Base-by-base conservation (phyloP, 2,329 filamentous ascomycete genomes). In the Zymoseptoria ardabiliae region DNA sequence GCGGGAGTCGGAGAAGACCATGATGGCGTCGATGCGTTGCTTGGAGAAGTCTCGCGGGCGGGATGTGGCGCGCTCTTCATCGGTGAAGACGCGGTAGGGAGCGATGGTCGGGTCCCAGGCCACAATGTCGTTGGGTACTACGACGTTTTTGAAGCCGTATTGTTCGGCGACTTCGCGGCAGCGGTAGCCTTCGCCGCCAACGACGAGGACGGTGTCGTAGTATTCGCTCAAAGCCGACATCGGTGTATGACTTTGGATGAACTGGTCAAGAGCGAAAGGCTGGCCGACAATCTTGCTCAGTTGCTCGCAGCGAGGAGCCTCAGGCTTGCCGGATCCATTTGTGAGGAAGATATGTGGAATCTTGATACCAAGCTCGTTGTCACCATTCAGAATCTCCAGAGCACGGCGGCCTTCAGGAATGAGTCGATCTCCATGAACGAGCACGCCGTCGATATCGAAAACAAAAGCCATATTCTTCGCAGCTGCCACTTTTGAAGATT, bases 401-500 rank as follows among this genome's bases (percentile, higher is more conserved):
- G 82, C 84, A 59, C 83, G 80, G 69, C 82, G 78, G 61, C 85
- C 86, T 75, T 89, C 82, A 50, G 85, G 85, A 63, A 90, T 89
- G 60, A 88, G 76, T 59, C 86, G 79, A 74, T 87, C 86, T 69
- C 86, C 86, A 74, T 89, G 87, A 58, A 89, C 87, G 22, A 90
- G 79, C 60, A 91, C 87, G 77, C 87, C 88, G 68, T 91, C 85
- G 63, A 87, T 86, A 72, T 91, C 89, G 70, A 91, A 92, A 68
- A 86, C 88, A 65, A 91, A 91, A 6, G 86, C 86, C 86, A 91
- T 90, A 77, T 90, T 86, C 81, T 90, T 90, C 60, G 86, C 87
- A 59, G 82, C 81, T 28, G 76, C 76, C 17, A 88, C 87, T 77
- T 88, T 89, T 66, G 86, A 82, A 58, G 81, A 74, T 66, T 82